Conservation (phyloP, 2,329 filamentous ascomycete species). For the Blastomyces emzantsi region DNA sequence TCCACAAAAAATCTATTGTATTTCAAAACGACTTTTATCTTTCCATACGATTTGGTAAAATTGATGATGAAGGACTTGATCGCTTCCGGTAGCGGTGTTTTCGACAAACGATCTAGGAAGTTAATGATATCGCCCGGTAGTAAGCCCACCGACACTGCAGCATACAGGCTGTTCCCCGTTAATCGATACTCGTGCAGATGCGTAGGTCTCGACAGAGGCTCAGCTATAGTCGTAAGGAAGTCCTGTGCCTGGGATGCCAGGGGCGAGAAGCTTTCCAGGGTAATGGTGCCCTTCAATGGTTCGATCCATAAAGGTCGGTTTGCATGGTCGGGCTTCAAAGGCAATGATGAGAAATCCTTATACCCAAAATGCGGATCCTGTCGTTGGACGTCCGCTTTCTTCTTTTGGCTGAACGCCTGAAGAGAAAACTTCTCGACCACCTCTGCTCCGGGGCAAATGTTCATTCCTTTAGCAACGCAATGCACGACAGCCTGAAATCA, state of each 20-base stretch:
- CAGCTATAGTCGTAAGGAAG: constrained; percentile 91
- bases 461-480: constrained; percentile 1
- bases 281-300: constrained; percentile 73
- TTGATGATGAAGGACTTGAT: constrained; percentile 71
- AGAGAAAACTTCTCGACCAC: constrained; percentile 48
- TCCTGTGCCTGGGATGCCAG: constrained; percentile 81
- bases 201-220: constrained; percentile 80
- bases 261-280: constrained; percentile 88
- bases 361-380: constrained; percentile 51
- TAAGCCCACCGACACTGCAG: constrained; percentile 89
- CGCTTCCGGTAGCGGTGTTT: constrained; percentile 73
- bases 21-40: constrained; percentile 89
- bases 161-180: constrained; percentile 87
- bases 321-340: constrained; percentile 78
- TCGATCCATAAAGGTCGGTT: constrained; percentile 93
- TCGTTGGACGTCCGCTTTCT: constrained; percentile 32
- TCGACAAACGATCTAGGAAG: constrained; percentile 78
- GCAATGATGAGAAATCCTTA: constrained; percentile 72
- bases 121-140: constrained; percentile 83
- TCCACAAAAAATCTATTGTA: constrained; percentile 93
- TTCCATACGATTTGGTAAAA: constrained; percentile 85
- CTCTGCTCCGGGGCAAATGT: constrained; percentile 21
- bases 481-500: constrained; percentile 14
- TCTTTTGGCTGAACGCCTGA: constrained; percentile 42
- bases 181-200: constrained; percentile 91